Evolutionary conservation across 2,329 filamentous ascomycete genomes (phyloP).

Genomic region (Sporothrix luriei): DNA sequence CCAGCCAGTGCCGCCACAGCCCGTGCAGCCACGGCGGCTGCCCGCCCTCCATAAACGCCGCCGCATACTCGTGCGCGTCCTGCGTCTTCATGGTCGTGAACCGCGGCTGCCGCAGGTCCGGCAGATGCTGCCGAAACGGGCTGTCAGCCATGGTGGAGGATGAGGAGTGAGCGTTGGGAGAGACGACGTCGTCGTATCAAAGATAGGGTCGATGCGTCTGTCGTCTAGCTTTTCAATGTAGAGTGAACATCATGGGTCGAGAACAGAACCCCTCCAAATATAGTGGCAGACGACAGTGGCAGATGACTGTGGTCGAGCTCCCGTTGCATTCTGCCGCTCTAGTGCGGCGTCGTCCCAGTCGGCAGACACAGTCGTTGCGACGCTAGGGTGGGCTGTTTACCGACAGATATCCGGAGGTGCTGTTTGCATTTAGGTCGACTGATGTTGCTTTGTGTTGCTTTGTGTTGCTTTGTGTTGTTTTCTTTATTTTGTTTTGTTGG

Average conservation of each 20-base stretch:
- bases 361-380: conserved; percentile 2
- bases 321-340: conserved; percentile 2
- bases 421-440: neutral
- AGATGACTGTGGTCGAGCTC: neutral
- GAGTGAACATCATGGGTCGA: no score
- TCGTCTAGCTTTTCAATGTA: no score
- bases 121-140: conserved; percentile 57
- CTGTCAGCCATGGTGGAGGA: neutral
- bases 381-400: conserved; percentile 13
- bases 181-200: no score
- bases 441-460: neutral
- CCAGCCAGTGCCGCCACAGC: conserved; percentile 61
- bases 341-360: conserved; percentile 11
- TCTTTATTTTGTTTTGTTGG: neutral
- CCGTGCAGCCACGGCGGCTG: conserved; percentile 68
- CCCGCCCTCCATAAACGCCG: conserved; percentile 60
- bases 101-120: conserved; percentile 61
- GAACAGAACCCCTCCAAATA: neutral
- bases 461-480: neutral
- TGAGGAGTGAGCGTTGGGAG: neutral
- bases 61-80: conserved; percentile 63
- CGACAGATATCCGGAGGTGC: neutral
- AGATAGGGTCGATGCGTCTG: no score
- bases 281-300: neutral
- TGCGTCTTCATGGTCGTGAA: conserved; percentile 66